These are phyloP conservation scores for Ashbya aceris DNA, from an alignment of 1,139 yeast genomes.

Conservation along the genomic window DNA sequence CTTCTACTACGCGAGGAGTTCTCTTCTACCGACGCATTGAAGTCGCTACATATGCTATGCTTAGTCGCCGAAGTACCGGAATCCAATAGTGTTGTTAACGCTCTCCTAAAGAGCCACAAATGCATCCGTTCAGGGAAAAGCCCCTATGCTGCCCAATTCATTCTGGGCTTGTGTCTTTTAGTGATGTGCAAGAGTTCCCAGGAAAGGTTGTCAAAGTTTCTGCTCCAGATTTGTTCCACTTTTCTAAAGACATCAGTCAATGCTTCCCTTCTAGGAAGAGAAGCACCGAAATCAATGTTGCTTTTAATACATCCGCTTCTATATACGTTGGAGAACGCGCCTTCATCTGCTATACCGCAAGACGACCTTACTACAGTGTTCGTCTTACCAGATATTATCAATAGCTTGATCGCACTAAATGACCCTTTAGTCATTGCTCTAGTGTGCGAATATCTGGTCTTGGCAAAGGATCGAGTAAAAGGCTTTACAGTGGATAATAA, in stretches of 20 bases:
- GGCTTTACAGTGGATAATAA: not conserved
- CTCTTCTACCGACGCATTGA: not conserved
- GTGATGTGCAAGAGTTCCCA: not conserved
- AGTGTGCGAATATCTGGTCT: constrained; percentile 3
- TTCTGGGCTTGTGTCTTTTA: not conserved
- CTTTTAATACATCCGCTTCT: not conserved
- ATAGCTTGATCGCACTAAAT: constrained; percentile 1
- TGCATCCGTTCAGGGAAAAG: not conserved
- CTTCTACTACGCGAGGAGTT: not conserved
- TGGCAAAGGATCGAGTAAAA: constrained; percentile 2
- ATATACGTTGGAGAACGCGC: not conserved
- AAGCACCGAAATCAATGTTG: not conserved
- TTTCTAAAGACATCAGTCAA: not conserved
- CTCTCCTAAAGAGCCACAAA: not conserved
- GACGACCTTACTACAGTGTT: not conserved
- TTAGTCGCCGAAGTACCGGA: not conserved
- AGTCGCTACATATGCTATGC: not conserved
- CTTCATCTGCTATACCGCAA: not conserved
- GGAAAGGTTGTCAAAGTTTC: not conserved
- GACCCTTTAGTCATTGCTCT: constrained; percentile 6
- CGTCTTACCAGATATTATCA: not conserved
- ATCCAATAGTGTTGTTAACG: not conserved
- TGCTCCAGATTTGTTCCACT: constrained; percentile 1
- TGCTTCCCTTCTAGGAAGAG: not conserved
- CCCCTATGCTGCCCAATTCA: not conserved